Evolutionary conservation across 1,284 basidiomycete genomes (phyloP).

Genomic region (Chondrostereum purpureum): DNA sequence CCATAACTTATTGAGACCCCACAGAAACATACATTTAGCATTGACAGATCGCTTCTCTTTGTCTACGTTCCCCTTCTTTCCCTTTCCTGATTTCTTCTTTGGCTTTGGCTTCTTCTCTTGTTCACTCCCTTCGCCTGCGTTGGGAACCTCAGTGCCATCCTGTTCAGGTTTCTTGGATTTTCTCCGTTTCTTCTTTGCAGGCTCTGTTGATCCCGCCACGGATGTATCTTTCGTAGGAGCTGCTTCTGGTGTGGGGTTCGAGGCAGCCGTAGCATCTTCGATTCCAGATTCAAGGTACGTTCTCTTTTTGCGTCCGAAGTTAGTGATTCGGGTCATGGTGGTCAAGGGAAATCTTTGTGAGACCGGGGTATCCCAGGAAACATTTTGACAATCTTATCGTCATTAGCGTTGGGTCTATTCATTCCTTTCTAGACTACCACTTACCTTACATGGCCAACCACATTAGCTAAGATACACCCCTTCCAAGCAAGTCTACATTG

Average conservation of each 20-base stretch:
- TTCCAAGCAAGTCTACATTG: too few species aligned
- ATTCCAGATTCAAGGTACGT: constrained; percentile 65
- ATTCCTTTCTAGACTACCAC: too few species aligned
- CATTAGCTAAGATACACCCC: too few species aligned
- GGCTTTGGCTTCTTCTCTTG: constrained; percentile 18
- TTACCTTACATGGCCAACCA: too few species aligned
- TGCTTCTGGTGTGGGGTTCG: constrained; percentile 7
- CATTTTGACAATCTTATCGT: too few species aligned
- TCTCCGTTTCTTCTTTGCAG: constrained; percentile 23
- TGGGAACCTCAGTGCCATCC: constrained; percentile 9
- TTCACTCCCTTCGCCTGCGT: constrained; percentile 16
- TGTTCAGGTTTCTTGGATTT: constrained; percentile 18
- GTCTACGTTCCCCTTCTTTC: constrained; percentile 23
- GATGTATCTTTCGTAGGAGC: constrained; percentile 5
- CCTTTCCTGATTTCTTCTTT: constrained; percentile 12
- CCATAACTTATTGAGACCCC: constrained; percentile 10
- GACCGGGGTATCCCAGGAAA: too few species aligned
- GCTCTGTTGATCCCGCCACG: constrained; percentile 11
- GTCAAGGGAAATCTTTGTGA: too few species aligned
- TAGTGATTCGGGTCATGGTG: constrained; percentile 69
- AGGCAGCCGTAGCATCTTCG: constrained; percentile 12
- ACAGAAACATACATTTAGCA: constrained; percentile 4
- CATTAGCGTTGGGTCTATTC: too few species aligned
- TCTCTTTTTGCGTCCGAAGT: constrained; percentile 57
- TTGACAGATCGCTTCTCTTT: constrained; percentile 14